Evolutionary conservation across 495 filamentous ascomycete genomes (phyloP).

Genomic region (Achaetomiella virescens): DNA sequence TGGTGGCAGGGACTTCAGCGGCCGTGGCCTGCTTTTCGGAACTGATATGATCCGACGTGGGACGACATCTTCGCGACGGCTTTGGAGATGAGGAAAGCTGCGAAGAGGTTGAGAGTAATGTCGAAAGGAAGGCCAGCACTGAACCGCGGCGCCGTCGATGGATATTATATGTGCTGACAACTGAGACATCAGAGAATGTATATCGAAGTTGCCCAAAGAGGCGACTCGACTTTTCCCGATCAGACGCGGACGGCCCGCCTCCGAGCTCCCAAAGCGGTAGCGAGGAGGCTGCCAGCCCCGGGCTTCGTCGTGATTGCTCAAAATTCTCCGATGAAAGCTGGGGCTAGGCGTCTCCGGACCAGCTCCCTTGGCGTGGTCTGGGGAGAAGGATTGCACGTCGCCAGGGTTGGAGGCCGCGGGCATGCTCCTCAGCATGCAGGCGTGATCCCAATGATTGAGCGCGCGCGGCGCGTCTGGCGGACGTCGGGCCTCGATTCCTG

Average conservation of each 20-base stretch:
- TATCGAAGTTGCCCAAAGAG: neutral
- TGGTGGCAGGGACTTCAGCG: neutral
- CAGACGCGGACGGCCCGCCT: slow-evolving; percentile 19
- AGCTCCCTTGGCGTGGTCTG: slow-evolving; percentile 2
- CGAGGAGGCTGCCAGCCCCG: slow-evolving; percentile 13
- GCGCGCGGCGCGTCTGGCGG: slow-evolving; percentile 3
- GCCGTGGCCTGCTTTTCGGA: slow-evolving; percentile 22
- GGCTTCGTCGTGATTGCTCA: slow-evolving; percentile 9
- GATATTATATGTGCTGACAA: neutral
- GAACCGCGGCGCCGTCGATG: neutral
- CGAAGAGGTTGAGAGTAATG: slow-evolving; percentile 1
- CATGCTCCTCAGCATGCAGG: neutral
- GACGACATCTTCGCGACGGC: slow-evolving; percentile 28
- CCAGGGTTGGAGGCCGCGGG: neutral
- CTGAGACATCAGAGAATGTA: neutral
- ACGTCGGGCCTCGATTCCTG: slow-evolving; percentile 14
- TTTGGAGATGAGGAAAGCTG: neutral
- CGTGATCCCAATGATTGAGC: slow-evolving; percentile 1
- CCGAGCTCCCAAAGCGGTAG: slow-evolving; percentile 24
- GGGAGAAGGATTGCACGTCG: slow-evolving; percentile 5
- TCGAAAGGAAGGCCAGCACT: neutral
- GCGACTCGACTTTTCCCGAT: slow-evolving; percentile 1
- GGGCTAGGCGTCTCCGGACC: slow-evolving; percentile 7
- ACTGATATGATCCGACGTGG: slow-evolving; percentile 21
- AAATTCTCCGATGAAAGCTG: slow-evolving; percentile 17